Conservation (phyloP, 805 yeast species). For the Scheffersomyces coipomensis region DNA sequence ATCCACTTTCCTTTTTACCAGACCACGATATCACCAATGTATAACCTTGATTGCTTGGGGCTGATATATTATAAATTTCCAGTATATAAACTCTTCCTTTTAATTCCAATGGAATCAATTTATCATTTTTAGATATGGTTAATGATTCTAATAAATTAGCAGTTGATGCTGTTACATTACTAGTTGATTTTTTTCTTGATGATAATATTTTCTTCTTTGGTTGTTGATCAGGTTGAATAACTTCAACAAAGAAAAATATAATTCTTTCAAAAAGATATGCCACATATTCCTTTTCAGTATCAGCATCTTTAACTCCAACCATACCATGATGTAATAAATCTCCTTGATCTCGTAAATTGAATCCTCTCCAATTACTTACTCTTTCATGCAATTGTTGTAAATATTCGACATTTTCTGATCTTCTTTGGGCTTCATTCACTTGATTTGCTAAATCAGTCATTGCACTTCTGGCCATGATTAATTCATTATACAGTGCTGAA, state of each 20-base stretch:
- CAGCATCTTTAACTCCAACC: constrained; percentile 67
- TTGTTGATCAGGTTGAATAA: constrained; percentile 8
- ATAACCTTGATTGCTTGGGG: constrained; percentile 45
- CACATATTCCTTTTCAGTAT: constrained; percentile 80
- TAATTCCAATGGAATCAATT: constrained; percentile 44
- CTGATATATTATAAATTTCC: constrained; percentile 47
- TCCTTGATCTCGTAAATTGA: constrained; percentile 76
- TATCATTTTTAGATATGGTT: constrained; percentile 24
- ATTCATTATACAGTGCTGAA: constrained; percentile 53
- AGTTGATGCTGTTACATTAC: constrained; percentile 33
- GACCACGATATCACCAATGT: constrained; percentile 72
- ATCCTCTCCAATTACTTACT: constrained; percentile 92
- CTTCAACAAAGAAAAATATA: constrained; percentile 47
- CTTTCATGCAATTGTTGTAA: constrained; percentile 68
- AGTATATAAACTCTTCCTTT: constrained; percentile 82
- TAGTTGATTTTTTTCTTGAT: constrained; percentile 48
- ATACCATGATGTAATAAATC: constrained; percentile 74
- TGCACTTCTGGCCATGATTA: constrained; percentile 66
- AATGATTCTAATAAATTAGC: constrained; percentile 35
- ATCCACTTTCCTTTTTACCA: constrained; percentile 85
- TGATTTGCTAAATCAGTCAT: constrained; percentile 81
- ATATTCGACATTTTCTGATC: constrained; percentile 78
- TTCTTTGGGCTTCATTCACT: constrained; percentile 91
- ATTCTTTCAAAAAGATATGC: constrained; percentile 81
- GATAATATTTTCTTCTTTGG: constrained; percentile 35